phyloP scores from a whole-genome alignment of 176 grass and related monocot species.

The Musa troglodytarum region DNA sequence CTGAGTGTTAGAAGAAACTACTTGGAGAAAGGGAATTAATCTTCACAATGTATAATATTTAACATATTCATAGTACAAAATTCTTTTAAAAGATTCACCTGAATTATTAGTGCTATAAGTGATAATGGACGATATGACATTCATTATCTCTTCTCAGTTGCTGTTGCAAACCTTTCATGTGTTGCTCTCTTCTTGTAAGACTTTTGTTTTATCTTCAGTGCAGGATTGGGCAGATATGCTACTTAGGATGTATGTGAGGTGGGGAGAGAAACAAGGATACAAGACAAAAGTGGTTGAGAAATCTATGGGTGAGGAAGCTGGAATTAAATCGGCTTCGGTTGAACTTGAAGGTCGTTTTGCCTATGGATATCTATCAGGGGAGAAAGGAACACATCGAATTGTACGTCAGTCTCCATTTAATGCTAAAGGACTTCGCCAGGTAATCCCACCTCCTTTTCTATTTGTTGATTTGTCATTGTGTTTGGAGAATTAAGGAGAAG shows the following conservation, averaged over 20 bases:
- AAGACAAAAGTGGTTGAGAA: constrained; percentile 82
- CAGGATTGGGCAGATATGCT: constrained; percentile 98
- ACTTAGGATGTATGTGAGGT: constrained; percentile 85
- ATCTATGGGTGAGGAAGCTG: constrained; percentile 85
- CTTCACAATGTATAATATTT: no score
- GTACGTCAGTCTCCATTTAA: constrained; percentile 96
- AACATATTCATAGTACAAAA: no score
- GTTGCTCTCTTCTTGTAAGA: constrained; percentile 27
- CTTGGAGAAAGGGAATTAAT: no score
- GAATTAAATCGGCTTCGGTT: constrained; percentile 88
- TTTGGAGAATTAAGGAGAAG: not conserved
- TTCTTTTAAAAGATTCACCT: no score
- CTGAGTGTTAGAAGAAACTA: no score
- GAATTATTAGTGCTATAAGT: not conserved
- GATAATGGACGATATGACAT: not conserved
- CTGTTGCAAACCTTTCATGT: not conserved
- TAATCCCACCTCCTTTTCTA: constrained; percentile 16
- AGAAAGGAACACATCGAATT: constrained; percentile 95
- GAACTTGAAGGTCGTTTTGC: constrained; percentile 77
- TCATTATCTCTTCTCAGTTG: not conserved
- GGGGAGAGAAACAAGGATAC: constrained; percentile 92
- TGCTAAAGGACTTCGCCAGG: constrained; percentile 93
- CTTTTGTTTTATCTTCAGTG: constrained; percentile 41
- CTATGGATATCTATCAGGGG: constrained; percentile 92
- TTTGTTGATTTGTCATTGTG: not conserved